A percentile compares a stretch with the other conserved stretches of the same genome.
These are phyloP conservation scores for Strobilomyces dryophilus DNA, from an alignment of 768 basidiomycete genomes.

Conservation along the genomic window DNA sequence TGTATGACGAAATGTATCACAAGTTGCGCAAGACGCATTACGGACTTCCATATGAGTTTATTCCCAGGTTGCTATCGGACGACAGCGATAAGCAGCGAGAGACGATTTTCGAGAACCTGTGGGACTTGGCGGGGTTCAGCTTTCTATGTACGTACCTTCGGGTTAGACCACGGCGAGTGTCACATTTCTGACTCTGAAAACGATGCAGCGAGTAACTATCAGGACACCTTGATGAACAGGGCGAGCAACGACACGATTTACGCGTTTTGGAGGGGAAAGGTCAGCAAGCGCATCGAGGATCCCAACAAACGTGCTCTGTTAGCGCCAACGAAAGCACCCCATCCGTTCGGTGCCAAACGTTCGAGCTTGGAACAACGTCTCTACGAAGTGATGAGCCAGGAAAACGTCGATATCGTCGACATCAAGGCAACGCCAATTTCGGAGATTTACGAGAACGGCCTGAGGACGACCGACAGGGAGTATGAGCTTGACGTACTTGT, in stretches of 20 bases:
- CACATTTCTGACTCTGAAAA: not conserved
- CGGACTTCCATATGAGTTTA: not conserved
- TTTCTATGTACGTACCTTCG: not conserved
- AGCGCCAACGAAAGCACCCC: conserved; percentile 11
- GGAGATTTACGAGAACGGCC: conserved; percentile 7
- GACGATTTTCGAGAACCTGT: conserved; percentile 9
- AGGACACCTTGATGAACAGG: not conserved
- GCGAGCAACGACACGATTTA: conserved; percentile 2
- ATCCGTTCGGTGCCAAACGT: conserved; percentile 9
- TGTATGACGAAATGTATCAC: conserved; percentile 7
- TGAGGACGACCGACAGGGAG: conserved; percentile 5
- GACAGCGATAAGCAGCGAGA: conserved; percentile 9
- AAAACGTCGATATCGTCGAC: conserved; percentile 16
- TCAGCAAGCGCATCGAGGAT: conserved; percentile 11
- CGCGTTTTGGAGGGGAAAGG: not conserved
- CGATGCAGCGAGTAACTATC: conserved; percentile 7
- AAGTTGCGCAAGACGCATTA: not conserved
- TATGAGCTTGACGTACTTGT: conserved; percentile 12
- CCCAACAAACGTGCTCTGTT: conserved; percentile 9
- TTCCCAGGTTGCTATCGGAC: not conserved
- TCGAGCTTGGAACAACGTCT: conserved; percentile 7
- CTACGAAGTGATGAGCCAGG: conserved; percentile 14
- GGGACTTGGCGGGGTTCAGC: conserved; percentile 8
- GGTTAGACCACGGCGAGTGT: not conserved
- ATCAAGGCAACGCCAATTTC: conserved; percentile 3